Base-by-base conservation (phyloP, 2,329 filamentous ascomycete species). In the Claviceps digitariae region DNA sequence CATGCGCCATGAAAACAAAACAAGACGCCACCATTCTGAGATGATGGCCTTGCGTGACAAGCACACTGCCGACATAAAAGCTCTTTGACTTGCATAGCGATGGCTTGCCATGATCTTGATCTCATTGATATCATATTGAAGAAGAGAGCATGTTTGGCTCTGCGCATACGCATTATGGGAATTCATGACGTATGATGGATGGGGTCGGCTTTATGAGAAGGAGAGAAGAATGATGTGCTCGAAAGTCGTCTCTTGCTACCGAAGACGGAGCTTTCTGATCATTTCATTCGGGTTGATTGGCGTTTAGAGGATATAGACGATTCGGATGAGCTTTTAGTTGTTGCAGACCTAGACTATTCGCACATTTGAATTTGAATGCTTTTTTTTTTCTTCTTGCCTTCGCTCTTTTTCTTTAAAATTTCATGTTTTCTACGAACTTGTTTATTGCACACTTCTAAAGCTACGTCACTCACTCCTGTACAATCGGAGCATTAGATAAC, bases 291-390 rank as follows among this genome's bases (percentile, higher is more conserved):
- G 63, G 58, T 61, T 65, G 60, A 61, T 54, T 59, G 67, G 67
- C 67, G 67, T 69, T 69, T 63, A 63, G 65, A 60, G 62, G 61
- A 58, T 61, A 68, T 69, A 69, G 67, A 69, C 62, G 65, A 68
- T 66, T 67, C 62, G 62, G 61, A 69, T 60, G 64, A 67, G 64
- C 61, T 67, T 67, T 56, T 29, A 51, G 53, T 59, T 53, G 54
- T 55, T 58, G 56, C 57, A 57, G 54, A 54, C 51, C 54, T 60
- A 60, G 59, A 60, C 57, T 55, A 55, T 54, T 56, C 56, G 54
- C 55, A 53, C 48, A 25, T 53, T 56, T 55, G 50, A 53, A 49
- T 56, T 57, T 54, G 27, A 43, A 34, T 43, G 36, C 20, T 20
- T 48, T 31, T 38, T 21, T 27, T 48, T 34, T 51, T 47, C 21